These are phyloP conservation scores for Tricholoma flavovirens DNA, from an alignment of 768 basidiomycete species.

Conservation along the genomic window DNA sequence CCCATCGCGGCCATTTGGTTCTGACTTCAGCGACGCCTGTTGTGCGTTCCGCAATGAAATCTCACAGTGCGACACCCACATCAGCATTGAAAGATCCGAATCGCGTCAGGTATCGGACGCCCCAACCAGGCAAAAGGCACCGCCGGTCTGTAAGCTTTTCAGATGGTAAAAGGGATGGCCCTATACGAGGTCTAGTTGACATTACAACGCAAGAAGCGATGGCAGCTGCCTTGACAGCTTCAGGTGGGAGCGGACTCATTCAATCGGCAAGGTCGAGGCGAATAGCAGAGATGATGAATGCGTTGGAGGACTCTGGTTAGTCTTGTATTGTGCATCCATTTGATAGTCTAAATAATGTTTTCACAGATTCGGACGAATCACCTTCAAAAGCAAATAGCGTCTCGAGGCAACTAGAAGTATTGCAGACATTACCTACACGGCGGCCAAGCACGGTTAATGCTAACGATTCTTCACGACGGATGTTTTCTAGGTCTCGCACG, in stretches of 20 bases:
- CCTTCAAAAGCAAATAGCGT: conserved; percentile 48
- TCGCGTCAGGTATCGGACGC: conserved; percentile 48
- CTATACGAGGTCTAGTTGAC: conserved; percentile 57
- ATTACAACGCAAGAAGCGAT: conserved; percentile 33
- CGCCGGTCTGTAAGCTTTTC: conserved; percentile 95
- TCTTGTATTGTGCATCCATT: conserved; percentile 4
- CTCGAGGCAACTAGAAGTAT: conserved; percentile 39
- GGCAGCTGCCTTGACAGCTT: conserved; percentile 8
- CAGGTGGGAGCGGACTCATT: conserved; percentile 26
- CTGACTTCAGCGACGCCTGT: conserved; percentile 26
- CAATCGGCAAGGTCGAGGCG: conserved; percentile 72
- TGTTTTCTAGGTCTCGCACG: conserved; percentile 41
- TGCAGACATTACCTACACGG: conserved; percentile 41
- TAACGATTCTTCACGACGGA: conserved; percentile 30
- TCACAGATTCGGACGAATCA: conserved; percentile 38
- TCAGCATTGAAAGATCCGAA: conserved; percentile 54
- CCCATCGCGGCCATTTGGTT: conserved; percentile 17
- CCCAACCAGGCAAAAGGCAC: conserved; percentile 42
- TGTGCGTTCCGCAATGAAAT: conserved; percentile 41
- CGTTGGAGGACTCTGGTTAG: conserved; percentile 65
- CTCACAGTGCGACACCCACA: conserved; percentile 43
- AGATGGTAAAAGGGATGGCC: conserved; percentile 86
- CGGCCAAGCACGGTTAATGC: conserved; percentile 28
- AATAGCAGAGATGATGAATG: conserved; percentile 75
- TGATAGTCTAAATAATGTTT: conserved; percentile 2